Percentiles rank a stretch among this genome's conserved stretches.
phyloP scores from a whole-genome alignment of 1,139 yeast genomes.

The Saccharomycopsis hybrid region DNA sequence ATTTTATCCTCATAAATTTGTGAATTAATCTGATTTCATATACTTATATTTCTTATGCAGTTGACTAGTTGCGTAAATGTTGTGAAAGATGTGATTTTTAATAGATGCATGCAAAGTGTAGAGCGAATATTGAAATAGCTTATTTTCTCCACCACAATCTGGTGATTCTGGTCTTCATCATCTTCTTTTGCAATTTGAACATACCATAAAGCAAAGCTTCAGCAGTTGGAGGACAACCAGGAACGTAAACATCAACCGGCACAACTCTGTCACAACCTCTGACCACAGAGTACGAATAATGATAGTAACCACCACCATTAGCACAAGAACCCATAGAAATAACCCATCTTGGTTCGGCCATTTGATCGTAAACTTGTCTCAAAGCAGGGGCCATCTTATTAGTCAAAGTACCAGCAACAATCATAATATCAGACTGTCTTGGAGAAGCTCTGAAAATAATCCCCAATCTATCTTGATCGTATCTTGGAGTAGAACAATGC shows the following conservation, averaged over 20 bases:
- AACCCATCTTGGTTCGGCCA: slow-evolving; percentile 89
- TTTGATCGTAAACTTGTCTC: slow-evolving; percentile 89
- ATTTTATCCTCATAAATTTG: too few relatives aligned
- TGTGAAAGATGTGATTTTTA: too few relatives aligned
- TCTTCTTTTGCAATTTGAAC: slow-evolving; percentile 83
- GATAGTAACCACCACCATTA: slow-evolving; percentile 91
- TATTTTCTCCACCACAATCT: slow-evolving; percentile 82
- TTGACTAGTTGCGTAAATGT: too few relatives aligned
- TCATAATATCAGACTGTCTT: slow-evolving; percentile 89
- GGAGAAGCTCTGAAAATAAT: slow-evolving; percentile 93
- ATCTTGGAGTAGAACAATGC: slow-evolving; percentile 90
- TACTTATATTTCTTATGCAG: too few relatives aligned
- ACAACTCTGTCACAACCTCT: slow-evolving; percentile 86
- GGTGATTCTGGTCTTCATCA: slow-evolving; percentile 74
- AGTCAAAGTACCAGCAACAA: slow-evolving; percentile 88
- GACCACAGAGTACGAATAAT: slow-evolving; percentile 82
- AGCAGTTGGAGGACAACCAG: slow-evolving; percentile 90
- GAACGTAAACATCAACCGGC: slow-evolving; percentile 87
- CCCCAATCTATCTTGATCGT: slow-evolving; percentile 90
- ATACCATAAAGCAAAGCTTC: slow-evolving; percentile 91
- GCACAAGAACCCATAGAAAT: slow-evolving; percentile 95
- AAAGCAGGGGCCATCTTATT: slow-evolving; percentile 93
- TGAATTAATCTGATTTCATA: too few relatives aligned
- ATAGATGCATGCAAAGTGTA: too few relatives aligned
- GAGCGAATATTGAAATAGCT: neutral